Evolutionary conservation across 1,139 yeast genomes (phyloP), one percentile per base, ranked within the genome.

Genomic region (Pneumocystis carinii): DNA sequence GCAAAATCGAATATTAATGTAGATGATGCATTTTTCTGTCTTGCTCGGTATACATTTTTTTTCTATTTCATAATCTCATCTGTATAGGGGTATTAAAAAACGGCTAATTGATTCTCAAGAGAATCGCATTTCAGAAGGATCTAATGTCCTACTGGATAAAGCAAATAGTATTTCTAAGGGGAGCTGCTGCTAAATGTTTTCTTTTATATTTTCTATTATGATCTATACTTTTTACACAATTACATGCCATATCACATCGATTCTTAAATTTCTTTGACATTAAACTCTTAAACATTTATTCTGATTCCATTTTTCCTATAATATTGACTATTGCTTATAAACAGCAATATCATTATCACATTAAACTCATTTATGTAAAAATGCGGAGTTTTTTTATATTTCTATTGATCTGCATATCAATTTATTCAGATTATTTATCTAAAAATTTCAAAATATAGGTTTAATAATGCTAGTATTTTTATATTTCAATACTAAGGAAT

Each of bases 1-100:
- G 98, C 98, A 62, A 92, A 94, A 79, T 86, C 92, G 64, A 90
- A 90, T 71, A 85, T 83, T 67, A 90, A 90, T 72, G 98, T 92
- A 67, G 95, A 89, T 71, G 88, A 90, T 65, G 86, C 95, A 63
- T 92, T 92, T 77, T 85, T 87, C 76, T 88, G 88, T 69, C 82
- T 92, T 72, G 96, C 97, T n/a, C 83, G 87, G 38, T 59, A 41
- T 32, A 27, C 4, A 6, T 6, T 24, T 39, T 19, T 29, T 12
- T 17, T 37, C n/a, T 57, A 10, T 10, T 37, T 57, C 14, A 37
- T 8, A 37, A 37, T 57, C 59, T 57, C 15, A 57, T 57, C 5
- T 39, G 4, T 48, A 24, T 57, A 57, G 59, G 14, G 37, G 19
- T 8, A 29, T 57, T 12, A 57, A 57, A 39, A 57, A 57, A 57